Base-by-base conservation (phyloP, 2,329 filamentous ascomycete genomes). In the Trichoderma breve region DNA sequence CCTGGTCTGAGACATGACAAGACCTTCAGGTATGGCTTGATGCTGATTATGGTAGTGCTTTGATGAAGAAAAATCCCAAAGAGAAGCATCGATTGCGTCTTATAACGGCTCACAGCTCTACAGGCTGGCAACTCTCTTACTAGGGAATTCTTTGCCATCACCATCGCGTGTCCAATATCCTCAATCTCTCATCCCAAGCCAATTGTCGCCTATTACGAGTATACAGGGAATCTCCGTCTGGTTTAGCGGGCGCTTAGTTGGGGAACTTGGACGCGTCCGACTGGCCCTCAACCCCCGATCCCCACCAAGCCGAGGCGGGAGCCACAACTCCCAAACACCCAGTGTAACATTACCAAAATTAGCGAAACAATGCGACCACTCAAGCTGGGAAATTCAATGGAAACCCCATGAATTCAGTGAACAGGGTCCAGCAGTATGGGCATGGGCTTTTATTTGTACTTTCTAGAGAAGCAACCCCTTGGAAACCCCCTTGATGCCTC, bases 301-400 rank as follows among this genome's bases (percentile, higher is more conserved):
- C 63, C 63, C 53, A 53, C 67, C 57, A 26, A 53, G 21, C 58
- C 57, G 67, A 53, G 67, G 67, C 57, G 58, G 58, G 67, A 28
- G 67, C 67, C 63, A 72, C 63, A 9, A 58, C 63, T 68, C 70
- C 66, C 55, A 72, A 72, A 72, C 63, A 47, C 12, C 57, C 63
- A 67, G 70, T 62, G 70, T 72, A 61, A 62, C 70, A 72, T 72
- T 26, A 68, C 55, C 26, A 43, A 28, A 34, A 28, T 43, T 57
- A 72, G 57, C 63, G 70, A 72, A 36, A 67, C 51, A 57, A 57
- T 61, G 70, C 58, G 53, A 39, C 70, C 15, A 62, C 39, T 62
- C 39, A 24, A 30, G 28, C 36, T 36, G 53, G 21, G 53, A 43
- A 68, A 15, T 43, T 28, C 18, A 62, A 62, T 14, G 12, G 21